These are phyloP conservation scores for Barnettozyma sucrosica DNA, from an alignment of 805 yeast species.

Conservation along the genomic window DNA sequence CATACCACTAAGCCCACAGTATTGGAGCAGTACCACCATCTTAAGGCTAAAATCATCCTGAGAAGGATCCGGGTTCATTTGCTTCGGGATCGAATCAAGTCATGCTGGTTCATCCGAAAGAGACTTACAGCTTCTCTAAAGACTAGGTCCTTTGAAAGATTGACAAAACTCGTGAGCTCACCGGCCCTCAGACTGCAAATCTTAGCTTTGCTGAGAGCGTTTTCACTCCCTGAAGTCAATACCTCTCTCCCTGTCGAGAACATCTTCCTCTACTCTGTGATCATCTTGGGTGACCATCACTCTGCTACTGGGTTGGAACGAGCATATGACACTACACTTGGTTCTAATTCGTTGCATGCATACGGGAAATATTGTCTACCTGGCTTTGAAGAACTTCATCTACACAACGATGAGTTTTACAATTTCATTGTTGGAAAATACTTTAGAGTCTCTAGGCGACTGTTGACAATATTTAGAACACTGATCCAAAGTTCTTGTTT, in stretches of 20 bases:
- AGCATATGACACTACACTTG: slow-evolving; percentile 3
- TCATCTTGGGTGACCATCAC: slow-evolving; percentile 3
- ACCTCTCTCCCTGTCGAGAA: not conserved
- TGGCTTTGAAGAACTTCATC: slow-evolving; percentile 1
- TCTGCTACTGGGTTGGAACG: not conserved
- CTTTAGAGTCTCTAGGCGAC: slow-evolving; percentile 1
- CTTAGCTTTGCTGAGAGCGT: not conserved
- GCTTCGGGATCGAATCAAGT: not conserved
- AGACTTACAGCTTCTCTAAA: not conserved
- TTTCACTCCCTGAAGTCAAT: not conserved
- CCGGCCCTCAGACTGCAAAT: not conserved
- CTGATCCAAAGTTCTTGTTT: not conserved
- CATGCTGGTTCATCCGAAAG: not conserved
- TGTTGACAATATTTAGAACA: not conserved
- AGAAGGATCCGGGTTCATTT: not conserved
- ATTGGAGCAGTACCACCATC: not conserved
- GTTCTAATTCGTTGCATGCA: not conserved
- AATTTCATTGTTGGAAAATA: not conserved
- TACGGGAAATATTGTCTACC: not conserved
- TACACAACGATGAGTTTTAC: slow-evolving; percentile 6
- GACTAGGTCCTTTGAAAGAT: not conserved
- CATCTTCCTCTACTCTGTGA: slow-evolving; percentile 1
- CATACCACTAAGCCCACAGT: too few relatives aligned
- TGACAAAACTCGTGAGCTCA: not conserved
- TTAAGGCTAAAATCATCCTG: not conserved